Conservation (phyloP, 2,329 filamentous ascomycete genomes). For the Aspergillus brunneoviolaceus region DNA sequence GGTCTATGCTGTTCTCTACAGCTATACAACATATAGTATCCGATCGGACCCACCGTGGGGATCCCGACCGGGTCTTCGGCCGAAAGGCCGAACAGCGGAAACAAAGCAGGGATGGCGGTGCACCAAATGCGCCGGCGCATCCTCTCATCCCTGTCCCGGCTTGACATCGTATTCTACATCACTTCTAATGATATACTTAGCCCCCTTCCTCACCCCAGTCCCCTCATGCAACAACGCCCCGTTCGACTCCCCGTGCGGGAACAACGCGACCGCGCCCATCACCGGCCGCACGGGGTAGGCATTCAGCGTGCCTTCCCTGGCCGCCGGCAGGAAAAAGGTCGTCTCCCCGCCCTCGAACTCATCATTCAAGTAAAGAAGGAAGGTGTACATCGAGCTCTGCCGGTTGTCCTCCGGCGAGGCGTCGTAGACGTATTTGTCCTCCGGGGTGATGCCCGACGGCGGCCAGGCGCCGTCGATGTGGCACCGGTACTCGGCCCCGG, state of each 20-base stretch:
- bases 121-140: too few species aligned
- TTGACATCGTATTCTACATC: slow-evolving; percentile 68
- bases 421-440: slow-evolving; percentile 65
- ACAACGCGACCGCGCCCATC: slow-evolving; percentile 67
- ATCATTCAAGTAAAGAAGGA: slow-evolving; percentile 68
- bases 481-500: slow-evolving; percentile 68
- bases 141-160: slow-evolving; percentile 6
- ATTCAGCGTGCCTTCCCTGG: slow-evolving; percentile 64
- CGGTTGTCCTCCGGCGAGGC: slow-evolving; percentile 58
- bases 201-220: slow-evolving; percentile 66
- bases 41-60: neutral
- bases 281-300: slow-evolving; percentile 68
- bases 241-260: slow-evolving; percentile 67
- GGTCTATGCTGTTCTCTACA: too few species aligned
- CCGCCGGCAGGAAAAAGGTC: slow-evolving; percentile 67
- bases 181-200: slow-evolving; percentile 68
- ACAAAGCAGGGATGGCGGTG: too few species aligned
- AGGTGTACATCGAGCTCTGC: slow-evolving; percentile 69
- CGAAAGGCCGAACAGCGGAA: too few species aligned
- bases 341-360: slow-evolving; percentile 72
- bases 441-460: slow-evolving; percentile 61
- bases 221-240: slow-evolving; percentile 68
- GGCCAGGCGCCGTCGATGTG: slow-evolving; percentile 75
- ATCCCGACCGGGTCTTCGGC: neutral
- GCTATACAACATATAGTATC: too few species aligned